These are phyloP conservation scores for Paramecium primaurelia DNA, from an alignment of 73 alveolate species.

Conservation along the genomic window DNA sequence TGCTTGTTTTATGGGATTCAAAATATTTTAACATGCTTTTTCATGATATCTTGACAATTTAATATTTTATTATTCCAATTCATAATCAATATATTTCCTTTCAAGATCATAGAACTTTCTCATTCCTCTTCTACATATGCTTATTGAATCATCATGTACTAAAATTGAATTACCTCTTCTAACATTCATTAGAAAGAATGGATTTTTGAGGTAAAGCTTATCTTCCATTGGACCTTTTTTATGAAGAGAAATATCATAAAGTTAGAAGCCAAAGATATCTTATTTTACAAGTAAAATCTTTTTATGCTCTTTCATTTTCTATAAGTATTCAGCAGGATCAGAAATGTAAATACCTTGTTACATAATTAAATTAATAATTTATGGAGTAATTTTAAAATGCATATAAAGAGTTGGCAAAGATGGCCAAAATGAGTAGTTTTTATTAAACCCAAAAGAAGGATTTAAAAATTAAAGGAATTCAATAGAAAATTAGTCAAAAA, in stretches of 20 bases:
- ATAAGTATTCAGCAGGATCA: background rate
- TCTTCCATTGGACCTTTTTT: constrained; percentile 58
- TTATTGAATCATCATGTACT: background rate
- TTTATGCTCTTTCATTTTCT: background rate
- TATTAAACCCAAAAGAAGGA: background rate
- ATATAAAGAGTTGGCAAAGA: background rate
- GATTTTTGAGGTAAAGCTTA: constrained; percentile 40
- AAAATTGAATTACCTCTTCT: constrained; percentile 62
- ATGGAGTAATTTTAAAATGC: background rate
- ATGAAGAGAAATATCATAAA: constrained; percentile 54
- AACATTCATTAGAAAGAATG: constrained; percentile 3
- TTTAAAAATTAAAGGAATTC: background rate
- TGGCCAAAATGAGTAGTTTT: background rate
- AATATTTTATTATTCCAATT: background rate
- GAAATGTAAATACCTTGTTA: background rate
- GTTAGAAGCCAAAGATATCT: background rate
- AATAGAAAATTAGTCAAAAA: background rate
- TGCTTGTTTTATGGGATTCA: constrained; percentile 53
- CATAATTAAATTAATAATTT: background rate
- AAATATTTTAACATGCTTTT: constrained; percentile 34
- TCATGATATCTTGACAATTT: constrained; percentile 19
- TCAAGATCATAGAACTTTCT: constrained; percentile 73
- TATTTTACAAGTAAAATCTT: background rate
- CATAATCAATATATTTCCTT: constrained; percentile 57
- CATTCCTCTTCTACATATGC: constrained; percentile 69